Evolutionary conservation across 345 rosid species (phyloP).

Genomic region (Combretum micranthum): DNA sequence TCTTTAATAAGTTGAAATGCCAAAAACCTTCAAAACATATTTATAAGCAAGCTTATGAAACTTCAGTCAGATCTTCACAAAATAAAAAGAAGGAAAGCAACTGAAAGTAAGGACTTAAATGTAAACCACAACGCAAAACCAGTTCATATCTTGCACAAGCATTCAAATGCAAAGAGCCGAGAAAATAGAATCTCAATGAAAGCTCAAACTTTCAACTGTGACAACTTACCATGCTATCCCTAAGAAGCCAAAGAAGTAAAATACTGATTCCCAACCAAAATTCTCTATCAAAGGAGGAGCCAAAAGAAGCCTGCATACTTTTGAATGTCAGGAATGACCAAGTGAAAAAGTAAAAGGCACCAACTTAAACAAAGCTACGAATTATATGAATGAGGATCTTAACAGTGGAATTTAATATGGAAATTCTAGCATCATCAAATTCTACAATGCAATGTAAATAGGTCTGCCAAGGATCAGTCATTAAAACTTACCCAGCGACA

Average conservation of each 20-base stretch:
- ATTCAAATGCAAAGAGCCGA: background rate
- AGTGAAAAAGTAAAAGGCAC: background rate
- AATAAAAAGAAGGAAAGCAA: conserved; percentile 1
- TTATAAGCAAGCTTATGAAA: conserved; percentile 9
- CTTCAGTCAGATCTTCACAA: conserved; percentile 8
- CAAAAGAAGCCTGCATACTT: conserved; percentile 71
- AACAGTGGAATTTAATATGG: too few relatives aligned
- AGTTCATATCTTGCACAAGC: too few relatives aligned
- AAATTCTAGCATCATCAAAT: too few relatives aligned
- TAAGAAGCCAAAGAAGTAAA: conserved; percentile 68
- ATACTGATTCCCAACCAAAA: conserved; percentile 88
- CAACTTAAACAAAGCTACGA: background rate
- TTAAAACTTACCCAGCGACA: conserved; percentile 67
- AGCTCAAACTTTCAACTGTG: too few relatives aligned
- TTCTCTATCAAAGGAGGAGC: conserved; percentile 86
- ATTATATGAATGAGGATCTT: background rate
- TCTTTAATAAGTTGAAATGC: conserved; percentile 57
- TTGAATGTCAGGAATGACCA: conserved; percentile 12
- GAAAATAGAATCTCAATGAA: too few relatives aligned
- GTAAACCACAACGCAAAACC: background rate
- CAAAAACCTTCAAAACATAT: conserved; percentile 54
- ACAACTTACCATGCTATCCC: conserved; percentile 76
- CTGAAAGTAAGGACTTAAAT: background rate
- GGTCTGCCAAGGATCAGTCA: background rate
- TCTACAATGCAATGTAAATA: background rate